A percentile compares a stretch with the other conserved stretches of the same genome.
These are phyloP conservation scores for Oryza meridionalis DNA, from an alignment of 176 grass and related monocot species.

Conservation along the genomic window DNA sequence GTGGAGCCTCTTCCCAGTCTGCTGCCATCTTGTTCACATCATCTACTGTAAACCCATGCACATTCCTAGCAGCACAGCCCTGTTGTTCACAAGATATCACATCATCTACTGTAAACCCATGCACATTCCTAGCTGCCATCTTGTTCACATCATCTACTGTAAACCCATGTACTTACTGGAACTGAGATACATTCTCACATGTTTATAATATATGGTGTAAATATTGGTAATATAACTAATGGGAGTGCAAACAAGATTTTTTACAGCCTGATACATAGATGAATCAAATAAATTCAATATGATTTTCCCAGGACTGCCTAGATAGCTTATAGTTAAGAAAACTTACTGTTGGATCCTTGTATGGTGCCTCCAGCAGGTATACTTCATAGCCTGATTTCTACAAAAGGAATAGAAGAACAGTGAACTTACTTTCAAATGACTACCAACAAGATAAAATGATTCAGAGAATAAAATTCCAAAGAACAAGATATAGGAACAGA, in stretches of 20 bases:
- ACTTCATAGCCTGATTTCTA: constrained; percentile 94
- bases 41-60: constrained; percentile 84
- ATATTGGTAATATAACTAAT: background rate
- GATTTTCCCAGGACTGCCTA: constrained; percentile 17
- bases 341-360: constrained; percentile 93
- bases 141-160: too few species aligned
- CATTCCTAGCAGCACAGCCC: constrained; percentile 94
- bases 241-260: background rate
- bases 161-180: constrained; percentile 15
- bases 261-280: background rate
- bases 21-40: constrained; percentile 86
- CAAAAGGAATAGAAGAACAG: constrained; percentile 49
- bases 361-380: constrained; percentile 95
- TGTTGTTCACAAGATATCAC: constrained; percentile 48
- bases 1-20: constrained; percentile 87
- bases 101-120: too few species aligned
- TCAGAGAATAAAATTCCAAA: constrained; percentile 40
- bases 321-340: constrained; percentile 24
- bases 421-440: constrained; percentile 12
- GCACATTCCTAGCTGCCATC: too few species aligned
- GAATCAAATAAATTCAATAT: constrained; percentile 14
- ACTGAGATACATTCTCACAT: constrained; percentile 6
- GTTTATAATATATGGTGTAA: constrained; percentile 11
- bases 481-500: constrained; percentile 5
- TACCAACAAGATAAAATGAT: background rate